Percentiles rank a stretch among this genome's conserved stretches.
These are phyloP conservation scores for Cardiospermum halicacabum DNA, from an alignment of 345 rosid species.

Conservation along the genomic window DNA sequence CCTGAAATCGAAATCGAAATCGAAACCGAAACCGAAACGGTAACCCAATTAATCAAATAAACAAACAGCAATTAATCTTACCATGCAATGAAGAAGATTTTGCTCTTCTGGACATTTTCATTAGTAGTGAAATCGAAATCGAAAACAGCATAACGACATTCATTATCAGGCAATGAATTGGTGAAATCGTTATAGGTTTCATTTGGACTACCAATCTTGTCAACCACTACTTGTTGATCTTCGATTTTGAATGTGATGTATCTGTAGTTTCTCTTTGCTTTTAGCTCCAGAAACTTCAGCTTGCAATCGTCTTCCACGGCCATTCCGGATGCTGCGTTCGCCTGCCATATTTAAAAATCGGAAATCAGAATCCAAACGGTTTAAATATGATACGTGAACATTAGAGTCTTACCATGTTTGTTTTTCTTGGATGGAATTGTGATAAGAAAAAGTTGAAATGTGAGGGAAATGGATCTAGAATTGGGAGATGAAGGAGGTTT, in stretches of 20 bases:
- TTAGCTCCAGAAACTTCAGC: slow-evolving; percentile 62
- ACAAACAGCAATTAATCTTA: too few relatives aligned
- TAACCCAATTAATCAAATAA: too few relatives aligned
- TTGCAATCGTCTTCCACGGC: slow-evolving; percentile 72
- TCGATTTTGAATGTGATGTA: slow-evolving; percentile 65
- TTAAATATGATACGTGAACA: background rate
- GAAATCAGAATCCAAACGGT: background rate
- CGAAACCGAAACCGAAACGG: too few relatives aligned
- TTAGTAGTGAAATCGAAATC: slow-evolving; percentile 55
- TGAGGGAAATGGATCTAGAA: too few relatives aligned
- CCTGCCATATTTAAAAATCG: slow-evolving; percentile 27
- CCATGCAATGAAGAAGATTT: slow-evolving; percentile 77
- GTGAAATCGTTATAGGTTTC: slow-evolving; percentile 55
- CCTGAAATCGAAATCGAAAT: too few relatives aligned
- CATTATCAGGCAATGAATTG: slow-evolving; percentile 44
- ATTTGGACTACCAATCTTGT: slow-evolving; percentile 51
- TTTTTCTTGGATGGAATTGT: too few relatives aligned
- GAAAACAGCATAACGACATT: slow-evolving; percentile 55
- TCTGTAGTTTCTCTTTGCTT: slow-evolving; percentile 59
- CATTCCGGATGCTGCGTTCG: slow-evolving; percentile 72
- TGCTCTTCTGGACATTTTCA: slow-evolving; percentile 71
- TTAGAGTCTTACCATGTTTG: too few relatives aligned
- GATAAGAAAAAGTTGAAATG: too few relatives aligned
- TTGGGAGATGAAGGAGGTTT: too few relatives aligned
- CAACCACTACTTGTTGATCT: slow-evolving; percentile 58